Conservation (phyloP, 2,329 filamentous ascomycete genomes). For the Ambrosiella cleistominuta region DNA sequence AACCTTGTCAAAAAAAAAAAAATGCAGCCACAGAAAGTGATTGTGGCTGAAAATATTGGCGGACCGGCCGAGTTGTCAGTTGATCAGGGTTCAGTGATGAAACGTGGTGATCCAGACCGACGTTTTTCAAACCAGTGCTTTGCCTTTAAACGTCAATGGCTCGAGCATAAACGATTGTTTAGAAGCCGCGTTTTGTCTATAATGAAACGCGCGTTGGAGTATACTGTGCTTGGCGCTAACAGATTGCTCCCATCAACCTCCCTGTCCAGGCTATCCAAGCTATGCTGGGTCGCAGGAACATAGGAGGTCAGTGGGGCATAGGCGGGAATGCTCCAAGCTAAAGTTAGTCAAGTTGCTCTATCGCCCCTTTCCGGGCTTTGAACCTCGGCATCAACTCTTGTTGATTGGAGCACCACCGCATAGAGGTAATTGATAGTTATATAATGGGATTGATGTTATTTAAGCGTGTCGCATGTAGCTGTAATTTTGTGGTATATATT, state of each 20-base stretch:
- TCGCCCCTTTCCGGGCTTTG: too few species aligned
- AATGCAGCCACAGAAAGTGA: too few species aligned
- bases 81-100: not conserved
- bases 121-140: not conserved
- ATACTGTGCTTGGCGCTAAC: constrained; percentile 1
- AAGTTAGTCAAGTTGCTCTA: too few species aligned
- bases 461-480: too few species aligned
- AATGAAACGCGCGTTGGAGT: not conserved
- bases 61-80: not conserved
- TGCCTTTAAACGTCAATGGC: not conserved
- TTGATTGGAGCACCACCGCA: too few species aligned
- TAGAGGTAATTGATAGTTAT: too few species aligned
- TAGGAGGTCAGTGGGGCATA: too few species aligned
- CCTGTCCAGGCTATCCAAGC: not conserved
- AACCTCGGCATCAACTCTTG: too few species aligned
- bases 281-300: too few species aligned
- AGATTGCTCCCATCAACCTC: constrained; percentile 3
- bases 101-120: not conserved
- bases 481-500: too few species aligned
- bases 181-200: not conserved
- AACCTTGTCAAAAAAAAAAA: not conserved
- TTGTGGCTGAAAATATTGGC: not conserved
- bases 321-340: too few species aligned
- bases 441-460: too few species aligned
- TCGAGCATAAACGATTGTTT: not conserved